Evolutionary conservation across 768 basidiomycete genomes (phyloP).

Genomic region (Mycena haematopus): DNA sequence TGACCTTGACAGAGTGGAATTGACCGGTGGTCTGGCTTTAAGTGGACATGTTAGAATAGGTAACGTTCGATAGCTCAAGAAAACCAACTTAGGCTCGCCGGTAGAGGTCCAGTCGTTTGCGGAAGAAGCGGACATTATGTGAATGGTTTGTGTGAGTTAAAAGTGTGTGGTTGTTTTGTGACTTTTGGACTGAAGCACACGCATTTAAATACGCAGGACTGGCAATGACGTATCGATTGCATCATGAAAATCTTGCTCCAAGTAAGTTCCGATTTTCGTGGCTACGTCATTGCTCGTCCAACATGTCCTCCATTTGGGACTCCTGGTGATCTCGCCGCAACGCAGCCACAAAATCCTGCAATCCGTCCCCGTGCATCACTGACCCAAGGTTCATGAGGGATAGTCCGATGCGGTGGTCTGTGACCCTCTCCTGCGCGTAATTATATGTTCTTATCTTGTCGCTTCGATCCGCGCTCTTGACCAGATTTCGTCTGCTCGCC

Average conservation of each 20-base stretch:
- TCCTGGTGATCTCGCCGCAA: constrained; percentile 64
- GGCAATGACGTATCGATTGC: not conserved
- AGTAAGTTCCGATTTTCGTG: not conserved
- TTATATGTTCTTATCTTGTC: constrained; percentile 98
- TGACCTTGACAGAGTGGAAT: constrained; percentile 44
- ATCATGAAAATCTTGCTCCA: not conserved
- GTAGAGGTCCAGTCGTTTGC: constrained; percentile 17
- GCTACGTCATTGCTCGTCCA: constrained; percentile 33
- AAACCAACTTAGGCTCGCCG: constrained; percentile 21
- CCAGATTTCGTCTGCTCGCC: constrained; percentile 71
- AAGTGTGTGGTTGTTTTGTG: not conserved
- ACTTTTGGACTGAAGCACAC: not conserved
- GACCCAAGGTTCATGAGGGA: constrained; percentile 70
- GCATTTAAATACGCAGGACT: not conserved
- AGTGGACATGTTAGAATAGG: not conserved
- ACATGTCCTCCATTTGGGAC: constrained; percentile 58
- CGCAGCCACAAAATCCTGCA: constrained; percentile 63
- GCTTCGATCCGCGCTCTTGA: constrained; percentile 84
- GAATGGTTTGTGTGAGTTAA: too few relatives aligned
- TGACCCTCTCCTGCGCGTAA: constrained; percentile 92
- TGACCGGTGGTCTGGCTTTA: constrained; percentile 50
- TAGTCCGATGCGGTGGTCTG: constrained; percentile 88
- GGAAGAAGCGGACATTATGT: constrained; percentile 18
- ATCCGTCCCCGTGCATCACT: constrained; percentile 70
- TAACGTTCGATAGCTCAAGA: not conserved